phyloP scores from a whole-genome alignment of 2,329 filamentous ascomycete species.

The Diplodia seriata region DNA sequence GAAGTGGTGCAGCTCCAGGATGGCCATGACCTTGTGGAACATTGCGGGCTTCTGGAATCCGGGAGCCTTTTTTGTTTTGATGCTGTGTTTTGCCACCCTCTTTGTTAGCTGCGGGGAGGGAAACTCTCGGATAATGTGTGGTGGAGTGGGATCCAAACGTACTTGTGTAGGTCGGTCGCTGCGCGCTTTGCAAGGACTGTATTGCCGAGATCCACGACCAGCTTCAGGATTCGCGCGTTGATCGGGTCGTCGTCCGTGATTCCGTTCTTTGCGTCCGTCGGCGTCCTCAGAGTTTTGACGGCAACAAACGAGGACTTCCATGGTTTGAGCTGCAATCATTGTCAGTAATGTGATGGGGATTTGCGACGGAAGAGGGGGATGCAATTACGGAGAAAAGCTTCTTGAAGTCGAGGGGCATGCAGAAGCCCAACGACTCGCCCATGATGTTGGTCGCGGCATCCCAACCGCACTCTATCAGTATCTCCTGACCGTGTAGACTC shows the following conservation, averaged over 20 bases:
- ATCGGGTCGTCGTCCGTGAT: constrained; percentile 65
- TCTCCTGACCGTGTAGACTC: constrained; percentile 89
- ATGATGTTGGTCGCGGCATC: constrained; percentile 85
- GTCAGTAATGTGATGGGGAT: not conserved
- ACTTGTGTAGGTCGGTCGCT: constrained; percentile 75
- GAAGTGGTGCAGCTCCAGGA: constrained; percentile 90
- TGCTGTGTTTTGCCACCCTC: constrained; percentile 55
- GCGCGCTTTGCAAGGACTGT: constrained; percentile 91
- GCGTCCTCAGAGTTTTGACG: not conserved
- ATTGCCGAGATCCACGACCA: constrained; percentile 88
- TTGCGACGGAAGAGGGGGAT: too few relatives aligned
- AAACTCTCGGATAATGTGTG: too few relatives aligned
- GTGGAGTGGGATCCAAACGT: constrained; percentile 40
- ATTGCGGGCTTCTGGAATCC: constrained; percentile 78
- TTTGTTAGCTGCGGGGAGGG: constrained; percentile 34
- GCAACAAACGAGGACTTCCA: constrained; percentile 42
- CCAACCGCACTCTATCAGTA: constrained; percentile 89
- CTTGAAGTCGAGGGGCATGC: constrained; percentile 78
- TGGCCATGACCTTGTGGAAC: constrained; percentile 82
- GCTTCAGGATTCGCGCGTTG: constrained; percentile 79
- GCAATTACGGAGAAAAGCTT: constrained; percentile 73
- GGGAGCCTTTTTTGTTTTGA: constrained; percentile 76
- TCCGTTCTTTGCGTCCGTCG: constrained; percentile 35
- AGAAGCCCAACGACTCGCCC: constrained; percentile 85
- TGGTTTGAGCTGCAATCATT: constrained; percentile 46